Percentiles rank a stretch among this genome's conserved stretches.
These are phyloP conservation scores for Ophiocordyceps camponoti-saundersi DNA, from an alignment of 2,329 filamentous ascomycete species.

Conservation along the genomic window DNA sequence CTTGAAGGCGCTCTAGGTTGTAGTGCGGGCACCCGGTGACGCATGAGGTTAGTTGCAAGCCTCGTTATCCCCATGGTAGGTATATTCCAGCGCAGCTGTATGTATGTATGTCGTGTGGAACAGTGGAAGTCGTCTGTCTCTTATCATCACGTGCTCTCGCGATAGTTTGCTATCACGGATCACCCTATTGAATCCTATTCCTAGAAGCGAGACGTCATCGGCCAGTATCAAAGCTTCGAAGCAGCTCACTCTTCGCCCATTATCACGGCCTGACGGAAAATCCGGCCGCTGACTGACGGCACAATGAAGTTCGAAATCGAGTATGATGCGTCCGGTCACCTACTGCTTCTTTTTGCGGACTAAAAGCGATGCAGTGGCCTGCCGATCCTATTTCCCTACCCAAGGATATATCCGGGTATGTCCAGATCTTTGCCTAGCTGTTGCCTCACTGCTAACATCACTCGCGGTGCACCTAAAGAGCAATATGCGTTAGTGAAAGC, in stretches of 20 bases:
- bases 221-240: not conserved
- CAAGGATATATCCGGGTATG: conserved; percentile 39
- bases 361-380: conserved; percentile 27
- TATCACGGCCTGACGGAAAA: too few relatives aligned
- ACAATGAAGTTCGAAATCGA: conserved; percentile 36
- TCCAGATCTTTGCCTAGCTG: not conserved
- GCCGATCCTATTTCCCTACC: conserved; percentile 40
- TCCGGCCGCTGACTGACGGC: conserved; percentile 2
- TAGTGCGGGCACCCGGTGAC: too few relatives aligned
- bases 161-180: not conserved
- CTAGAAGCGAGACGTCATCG: not conserved
- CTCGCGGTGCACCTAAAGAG: conserved; percentile 11
- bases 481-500: conserved; percentile 32
- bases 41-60: too few relatives aligned
- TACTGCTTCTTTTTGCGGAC: not conserved
- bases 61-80: too few relatives aligned
- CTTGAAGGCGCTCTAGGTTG: not conserved
- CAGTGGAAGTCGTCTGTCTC: too few relatives aligned
- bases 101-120: too few relatives aligned
- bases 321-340: conserved; percentile 12
- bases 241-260: not conserved
- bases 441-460: not conserved
- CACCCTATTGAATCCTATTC: not conserved
- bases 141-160: not conserved
- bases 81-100: too few relatives aligned